Evolutionary conservation across 176 grass and related monocot species (phyloP).

Genomic region (Thinopyrum elongatum): DNA sequence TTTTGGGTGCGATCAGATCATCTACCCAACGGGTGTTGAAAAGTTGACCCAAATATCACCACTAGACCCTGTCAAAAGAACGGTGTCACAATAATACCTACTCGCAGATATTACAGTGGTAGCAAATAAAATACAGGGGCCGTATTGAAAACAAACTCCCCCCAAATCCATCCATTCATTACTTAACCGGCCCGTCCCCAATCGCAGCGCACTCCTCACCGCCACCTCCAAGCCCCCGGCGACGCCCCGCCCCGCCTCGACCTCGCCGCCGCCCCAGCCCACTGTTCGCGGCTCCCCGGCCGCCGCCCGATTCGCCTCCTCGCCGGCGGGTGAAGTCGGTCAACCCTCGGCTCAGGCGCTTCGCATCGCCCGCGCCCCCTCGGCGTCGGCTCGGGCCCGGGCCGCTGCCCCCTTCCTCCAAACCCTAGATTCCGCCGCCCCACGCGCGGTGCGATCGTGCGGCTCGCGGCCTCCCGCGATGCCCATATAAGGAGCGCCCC

Average conservation of each 20-base stretch:
- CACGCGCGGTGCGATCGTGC: not conserved
- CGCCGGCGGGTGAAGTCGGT: not conserved
- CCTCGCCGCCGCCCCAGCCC: not conserved
- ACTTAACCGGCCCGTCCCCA: not conserved
- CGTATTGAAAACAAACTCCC: not conserved
- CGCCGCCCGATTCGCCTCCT: not conserved
- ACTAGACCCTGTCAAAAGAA: not conserved
- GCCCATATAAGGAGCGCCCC: not conserved
- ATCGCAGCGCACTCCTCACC: not conserved
- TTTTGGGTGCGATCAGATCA: no score
- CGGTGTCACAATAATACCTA: not conserved
- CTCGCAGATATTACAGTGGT: not conserved
- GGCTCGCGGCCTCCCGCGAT: not conserved
- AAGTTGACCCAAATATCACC: not conserved
- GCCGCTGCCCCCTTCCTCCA: not conserved
- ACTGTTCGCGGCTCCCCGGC: not conserved
- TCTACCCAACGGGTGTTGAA: not conserved
- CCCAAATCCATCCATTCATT: not conserved
- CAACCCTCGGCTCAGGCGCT: no score
- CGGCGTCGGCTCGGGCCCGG: not conserved
- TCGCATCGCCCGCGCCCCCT: not conserved
- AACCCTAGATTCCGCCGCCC: conserved; percentile 28
- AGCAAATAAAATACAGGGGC: not conserved
- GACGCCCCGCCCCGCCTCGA: not conserved
- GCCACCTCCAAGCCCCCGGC: conserved; percentile 13